phyloP scores from a whole-genome alignment of 2,329 filamentous ascomycete genomes.

The Piedraia hortae region DNA sequence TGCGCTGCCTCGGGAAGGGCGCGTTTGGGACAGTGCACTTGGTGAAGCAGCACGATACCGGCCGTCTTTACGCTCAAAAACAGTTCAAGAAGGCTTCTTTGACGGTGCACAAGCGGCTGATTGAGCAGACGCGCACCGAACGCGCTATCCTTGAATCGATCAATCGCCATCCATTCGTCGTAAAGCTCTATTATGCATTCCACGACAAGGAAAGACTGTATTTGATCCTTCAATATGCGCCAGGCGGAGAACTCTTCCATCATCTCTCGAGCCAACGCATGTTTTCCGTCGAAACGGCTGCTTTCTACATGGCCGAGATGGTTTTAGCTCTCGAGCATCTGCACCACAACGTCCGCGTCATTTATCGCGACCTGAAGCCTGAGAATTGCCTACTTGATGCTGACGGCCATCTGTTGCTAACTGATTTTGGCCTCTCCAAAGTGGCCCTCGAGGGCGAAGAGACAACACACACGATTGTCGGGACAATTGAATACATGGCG shows the following conservation, averaged over 20 bases:
- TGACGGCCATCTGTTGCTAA: constrained; percentile 76
- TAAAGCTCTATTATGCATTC: constrained; percentile 94
- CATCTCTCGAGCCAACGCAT: constrained; percentile 82
- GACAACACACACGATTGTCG: constrained; percentile 62
- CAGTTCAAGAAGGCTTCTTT: constrained; percentile 94
- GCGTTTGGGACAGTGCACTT: constrained; percentile 86
- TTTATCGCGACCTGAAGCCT: constrained; percentile 91
- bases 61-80: constrained; percentile 85
- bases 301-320: constrained; percentile 98
- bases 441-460: constrained; percentile 50
- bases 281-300: constrained; percentile 68
- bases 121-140: constrained; percentile 95
- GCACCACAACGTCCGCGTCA: constrained; percentile 71
- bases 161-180: constrained; percentile 88
- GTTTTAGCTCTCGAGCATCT: constrained; percentile 80
- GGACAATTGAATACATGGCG: constrained; percentile 97
- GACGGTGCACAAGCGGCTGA: constrained; percentile 78
- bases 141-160: constrained; percentile 83
- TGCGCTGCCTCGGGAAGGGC: constrained; percentile 84
- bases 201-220: constrained; percentile 96
- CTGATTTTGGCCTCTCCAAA: constrained; percentile 91
- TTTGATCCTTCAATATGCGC: constrained; percentile 87
- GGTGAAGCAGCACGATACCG: constrained; percentile 69
- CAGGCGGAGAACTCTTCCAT: constrained; percentile 91
- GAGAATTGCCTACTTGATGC: constrained; percentile 88